Conservation (phyloP, 345 rosid species). For the Noccaea caerulescens region DNA sequence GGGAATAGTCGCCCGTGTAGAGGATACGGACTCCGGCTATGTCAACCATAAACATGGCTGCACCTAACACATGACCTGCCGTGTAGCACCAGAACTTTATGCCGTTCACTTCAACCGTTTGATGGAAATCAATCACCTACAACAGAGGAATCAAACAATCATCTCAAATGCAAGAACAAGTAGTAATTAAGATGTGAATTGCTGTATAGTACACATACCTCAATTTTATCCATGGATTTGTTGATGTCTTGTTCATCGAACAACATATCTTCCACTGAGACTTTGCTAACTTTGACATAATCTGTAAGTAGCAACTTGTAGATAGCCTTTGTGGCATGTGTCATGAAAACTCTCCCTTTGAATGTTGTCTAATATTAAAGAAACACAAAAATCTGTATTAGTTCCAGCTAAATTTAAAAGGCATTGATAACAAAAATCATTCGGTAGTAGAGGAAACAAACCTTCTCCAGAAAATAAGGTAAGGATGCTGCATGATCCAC, state of each 20-base stretch:
- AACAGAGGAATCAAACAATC: slow-evolving; percentile 1
- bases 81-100: slow-evolving; percentile 97
- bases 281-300: slow-evolving; percentile 97
- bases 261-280: slow-evolving; percentile 95
- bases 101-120: slow-evolving; percentile 87
- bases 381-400: slow-evolving; percentile 12
- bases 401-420: slow-evolving; percentile 1
- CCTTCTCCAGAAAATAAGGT: slow-evolving; percentile 96
- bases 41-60: slow-evolving; percentile 99
- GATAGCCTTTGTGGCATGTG: slow-evolving; percentile 96
- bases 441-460: slow-evolving; percentile 38
- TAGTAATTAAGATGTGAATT: neutral
- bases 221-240: slow-evolving; percentile 94
- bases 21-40: slow-evolving; percentile 91
- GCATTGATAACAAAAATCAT: neutral
- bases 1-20: slow-evolving; percentile 94
- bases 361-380: slow-evolving; percentile 69
- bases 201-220: slow-evolving; percentile 50
- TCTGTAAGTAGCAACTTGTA: slow-evolving; percentile 86
- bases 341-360: slow-evolving; percentile 91
- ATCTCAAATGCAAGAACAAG: neutral
- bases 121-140: slow-evolving; percentile 79
- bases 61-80: slow-evolving; percentile 98
- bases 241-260: slow-evolving; percentile 88
- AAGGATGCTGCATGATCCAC: slow-evolving; percentile 98